phyloP scores from a whole-genome alignment of 2,329 filamentous ascomycete genomes.

The Epichloe hybrida region DNA sequence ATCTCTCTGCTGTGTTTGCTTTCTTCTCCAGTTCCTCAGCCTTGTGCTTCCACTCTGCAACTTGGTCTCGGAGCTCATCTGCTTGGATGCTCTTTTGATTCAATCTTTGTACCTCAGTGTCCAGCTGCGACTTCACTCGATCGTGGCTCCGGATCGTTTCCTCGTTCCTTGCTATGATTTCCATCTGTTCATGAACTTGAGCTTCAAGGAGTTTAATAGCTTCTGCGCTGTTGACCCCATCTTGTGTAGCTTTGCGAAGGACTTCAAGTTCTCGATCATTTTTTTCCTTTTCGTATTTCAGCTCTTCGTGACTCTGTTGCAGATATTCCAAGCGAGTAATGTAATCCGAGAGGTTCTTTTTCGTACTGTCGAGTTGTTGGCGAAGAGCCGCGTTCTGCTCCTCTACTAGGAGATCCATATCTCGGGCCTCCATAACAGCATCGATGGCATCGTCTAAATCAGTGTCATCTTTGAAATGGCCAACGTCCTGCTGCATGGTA shows the following conservation, averaged over 20 bases:
- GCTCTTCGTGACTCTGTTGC: conserved; percentile 48
- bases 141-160: conserved; percentile 34
- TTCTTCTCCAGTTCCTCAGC: conserved; percentile 49
- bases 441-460: conserved; percentile 26
- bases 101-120: conserved; percentile 37
- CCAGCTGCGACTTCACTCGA: conserved; percentile 36
- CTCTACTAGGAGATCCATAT: conserved; percentile 43
- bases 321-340: conserved; percentile 46
- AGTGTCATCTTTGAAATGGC: conserved; percentile 22
- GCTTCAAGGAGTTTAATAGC: conserved; percentile 40
- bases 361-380: conserved; percentile 37
- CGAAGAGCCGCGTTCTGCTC: conserved; percentile 38
- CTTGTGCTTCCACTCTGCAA: conserved; percentile 44
- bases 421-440: conserved; percentile 30
- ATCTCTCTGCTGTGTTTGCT: conserved; percentile 48
- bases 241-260: conserved; percentile 33
- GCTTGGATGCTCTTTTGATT: conserved; percentile 32
- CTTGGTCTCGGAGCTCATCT: conserved; percentile 43
- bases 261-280: conserved; percentile 40
- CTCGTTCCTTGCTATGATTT: conserved; percentile 52
- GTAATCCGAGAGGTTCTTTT: conserved; percentile 44
- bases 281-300: conserved; percentile 49
- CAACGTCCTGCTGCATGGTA: conserved; percentile 26
- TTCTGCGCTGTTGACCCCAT: conserved; percentile 38
- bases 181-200: conserved; percentile 52